Evolutionary conservation across 345 rosid species (phyloP).

Genomic region (Erucastrum elatum): DNA sequence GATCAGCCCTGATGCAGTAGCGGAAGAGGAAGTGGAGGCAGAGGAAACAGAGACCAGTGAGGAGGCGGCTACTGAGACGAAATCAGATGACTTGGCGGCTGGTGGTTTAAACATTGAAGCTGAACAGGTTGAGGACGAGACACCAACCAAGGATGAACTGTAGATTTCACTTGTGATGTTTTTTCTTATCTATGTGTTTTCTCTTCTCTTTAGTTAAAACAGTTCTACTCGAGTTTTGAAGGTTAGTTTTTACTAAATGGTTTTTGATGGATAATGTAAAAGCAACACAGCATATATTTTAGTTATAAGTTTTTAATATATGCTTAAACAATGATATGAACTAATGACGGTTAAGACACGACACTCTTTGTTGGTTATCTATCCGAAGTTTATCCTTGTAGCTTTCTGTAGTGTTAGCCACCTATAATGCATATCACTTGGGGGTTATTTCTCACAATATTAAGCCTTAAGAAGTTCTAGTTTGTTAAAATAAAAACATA

Average conservation of each 20-base stretch:
- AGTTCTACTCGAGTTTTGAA: slow-evolving; percentile 7
- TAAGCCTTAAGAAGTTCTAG: background rate
- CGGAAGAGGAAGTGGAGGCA: slow-evolving; percentile 73
- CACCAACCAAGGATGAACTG: slow-evolving; percentile 34
- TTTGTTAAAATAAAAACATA: background rate
- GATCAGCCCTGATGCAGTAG: slow-evolving; percentile 72
- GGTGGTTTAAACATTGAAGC: slow-evolving; percentile 33
- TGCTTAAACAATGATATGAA: background rate
- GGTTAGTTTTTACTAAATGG: slow-evolving; percentile 13
- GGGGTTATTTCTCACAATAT: background rate
- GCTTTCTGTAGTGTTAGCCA: slow-evolving; percentile 6
- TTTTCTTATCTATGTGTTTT: background rate
- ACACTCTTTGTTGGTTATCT: background rate
- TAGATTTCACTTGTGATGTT: slow-evolving; percentile 24
- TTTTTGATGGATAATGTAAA: slow-evolving; percentile 27
- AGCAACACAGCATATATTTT: background rate
- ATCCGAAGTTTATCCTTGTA: slow-evolving; percentile 14
- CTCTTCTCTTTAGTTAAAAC: slow-evolving; percentile 22
- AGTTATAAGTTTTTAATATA: background rate
- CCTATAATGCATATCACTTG: slow-evolving; percentile 3
- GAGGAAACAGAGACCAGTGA: slow-evolving; percentile 54
- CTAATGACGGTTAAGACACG: background rate
- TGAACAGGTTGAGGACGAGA: slow-evolving; percentile 37
- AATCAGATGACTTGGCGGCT: slow-evolving; percentile 41
- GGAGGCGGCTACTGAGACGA: slow-evolving; percentile 20